Conservation (phyloP, 2,329 filamentous ascomycete genomes). For the Pseudopyrenochaeta lycopersici region DNA sequence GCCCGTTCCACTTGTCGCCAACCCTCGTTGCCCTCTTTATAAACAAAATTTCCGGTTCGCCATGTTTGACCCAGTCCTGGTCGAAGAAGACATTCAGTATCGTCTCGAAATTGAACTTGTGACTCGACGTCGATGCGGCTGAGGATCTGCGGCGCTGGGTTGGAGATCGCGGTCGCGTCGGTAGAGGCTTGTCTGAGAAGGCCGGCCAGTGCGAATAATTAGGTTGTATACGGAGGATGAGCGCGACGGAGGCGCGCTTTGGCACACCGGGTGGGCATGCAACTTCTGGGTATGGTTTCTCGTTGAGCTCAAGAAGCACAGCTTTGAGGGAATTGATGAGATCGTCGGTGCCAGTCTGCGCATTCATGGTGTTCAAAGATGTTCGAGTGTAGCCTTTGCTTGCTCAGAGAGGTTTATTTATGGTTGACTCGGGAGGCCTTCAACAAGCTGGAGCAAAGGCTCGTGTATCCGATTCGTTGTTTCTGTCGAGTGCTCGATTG, state of each 20-base stretch:
- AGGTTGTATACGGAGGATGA: conserved; percentile 70
- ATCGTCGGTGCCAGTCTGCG: conserved; percentile 27
- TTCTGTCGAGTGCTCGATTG: background rate
- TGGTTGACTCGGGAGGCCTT: background rate
- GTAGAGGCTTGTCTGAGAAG: conserved; percentile 26
- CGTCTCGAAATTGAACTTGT: conserved; percentile 47
- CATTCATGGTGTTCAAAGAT: conserved; percentile 23
- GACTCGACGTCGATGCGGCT: conserved; percentile 25
- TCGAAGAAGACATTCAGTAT: conserved; percentile 67
- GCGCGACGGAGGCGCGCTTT: conserved; percentile 71
- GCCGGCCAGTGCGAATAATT: conserved; percentile 63
- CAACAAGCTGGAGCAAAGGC: background rate
- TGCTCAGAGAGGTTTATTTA: background rate
- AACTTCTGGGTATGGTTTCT: conserved; percentile 59
- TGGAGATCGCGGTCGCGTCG: conserved; percentile 20
- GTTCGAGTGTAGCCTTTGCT: background rate
- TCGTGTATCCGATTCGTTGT: background rate
- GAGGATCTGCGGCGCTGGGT: conserved; percentile 39
- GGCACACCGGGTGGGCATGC: conserved; percentile 60
- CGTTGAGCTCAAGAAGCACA: conserved; percentile 53
- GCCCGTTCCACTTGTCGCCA: conserved; percentile 74
- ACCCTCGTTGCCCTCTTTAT: conserved; percentile 73
- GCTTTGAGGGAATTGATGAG: conserved; percentile 53
- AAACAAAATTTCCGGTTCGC: conserved; percentile 74
- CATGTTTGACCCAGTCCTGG: conserved; percentile 71